Evolutionary conservation across 805 yeast genomes (phyloP).

Genomic region (Saturnispora hagleri): DNA sequence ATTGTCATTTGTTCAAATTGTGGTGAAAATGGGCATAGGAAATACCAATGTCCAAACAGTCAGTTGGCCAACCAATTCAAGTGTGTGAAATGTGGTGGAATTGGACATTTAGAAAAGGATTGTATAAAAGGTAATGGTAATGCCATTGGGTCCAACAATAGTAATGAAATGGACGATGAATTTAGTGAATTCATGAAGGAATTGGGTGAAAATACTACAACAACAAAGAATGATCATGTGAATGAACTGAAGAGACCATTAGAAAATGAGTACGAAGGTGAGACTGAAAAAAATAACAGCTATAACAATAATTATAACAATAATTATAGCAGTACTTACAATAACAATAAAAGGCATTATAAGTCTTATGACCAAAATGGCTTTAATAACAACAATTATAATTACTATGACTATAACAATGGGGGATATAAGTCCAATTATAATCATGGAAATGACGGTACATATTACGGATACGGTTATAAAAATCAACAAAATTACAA

Average conservation of each 20-base stretch:
- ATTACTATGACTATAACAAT: neutral
- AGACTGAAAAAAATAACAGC: neutral
- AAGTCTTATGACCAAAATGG: neutral
- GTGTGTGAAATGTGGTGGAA: slow-evolving; percentile 70
- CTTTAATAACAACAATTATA: neutral
- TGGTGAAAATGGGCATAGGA: slow-evolving; percentile 57
- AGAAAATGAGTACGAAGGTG: neutral
- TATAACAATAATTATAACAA: neutral
- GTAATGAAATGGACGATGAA: slow-evolving; percentile 34
- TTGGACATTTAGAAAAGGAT: slow-evolving; percentile 85
- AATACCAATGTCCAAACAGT: slow-evolving; percentile 54
- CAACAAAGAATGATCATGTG: neutral
- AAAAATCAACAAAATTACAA: neutral
- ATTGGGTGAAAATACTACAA: slow-evolving; percentile 27
- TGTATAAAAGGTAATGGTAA: slow-evolving; percentile 38
- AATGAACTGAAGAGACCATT: neutral
- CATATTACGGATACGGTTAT: neutral
- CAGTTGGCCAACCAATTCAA: slow-evolving; percentile 46
- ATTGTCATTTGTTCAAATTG: slow-evolving; percentile 55
- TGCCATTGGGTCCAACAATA: slow-evolving; percentile 10
- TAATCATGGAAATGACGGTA: neutral
- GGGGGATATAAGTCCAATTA: neutral
- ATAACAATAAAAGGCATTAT: neutral
- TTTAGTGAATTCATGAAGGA: slow-evolving; percentile 44
- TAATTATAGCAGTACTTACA: neutral